Percentiles rank a stretch among this genome's conserved stretches.
Evolutionary conservation across 441 rosid species (phyloP).

Genomic region (Cnidoscolus chayamansa): DNA sequence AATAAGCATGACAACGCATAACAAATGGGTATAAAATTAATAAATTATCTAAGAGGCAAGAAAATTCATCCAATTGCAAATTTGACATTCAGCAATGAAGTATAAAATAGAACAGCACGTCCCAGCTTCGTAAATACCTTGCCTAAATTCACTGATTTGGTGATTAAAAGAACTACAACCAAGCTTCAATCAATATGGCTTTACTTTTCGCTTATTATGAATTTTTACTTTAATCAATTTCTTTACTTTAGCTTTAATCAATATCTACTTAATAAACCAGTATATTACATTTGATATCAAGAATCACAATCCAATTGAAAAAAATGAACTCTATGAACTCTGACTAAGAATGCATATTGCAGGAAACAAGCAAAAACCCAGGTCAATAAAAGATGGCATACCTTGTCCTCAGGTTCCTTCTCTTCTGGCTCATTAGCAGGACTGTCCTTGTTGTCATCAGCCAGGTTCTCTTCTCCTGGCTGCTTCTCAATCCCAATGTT

Average conservation of each 20-base stretch:
- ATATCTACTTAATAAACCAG: background rate
- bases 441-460: slow-evolving; percentile 58
- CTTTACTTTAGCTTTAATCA: background rate
- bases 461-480: slow-evolving; percentile 51
- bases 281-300: background rate
- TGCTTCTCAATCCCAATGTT: slow-evolving; percentile 52
- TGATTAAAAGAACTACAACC: background rate
- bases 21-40: too few species aligned
- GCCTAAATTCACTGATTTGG: background rate
- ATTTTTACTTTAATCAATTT: background rate
- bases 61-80: background rate
- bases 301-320: background rate
- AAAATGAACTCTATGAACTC: background rate
- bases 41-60: too few species aligned
- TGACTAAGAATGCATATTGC: background rate
- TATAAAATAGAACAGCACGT: background rate
- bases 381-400: slow-evolving; percentile 13
- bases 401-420: slow-evolving; percentile 81
- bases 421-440: slow-evolving; percentile 48
- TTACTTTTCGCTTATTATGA: background rate
- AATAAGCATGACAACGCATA: too few species aligned
- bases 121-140: too few species aligned
- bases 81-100: too few species aligned
- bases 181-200: background rate
- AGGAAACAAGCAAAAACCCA: background rate